Percentiles rank a stretch among this genome's conserved stretches.
Conservation (phyloP, 129 eudicot species). For the Pittosporum tobira region DNA sequence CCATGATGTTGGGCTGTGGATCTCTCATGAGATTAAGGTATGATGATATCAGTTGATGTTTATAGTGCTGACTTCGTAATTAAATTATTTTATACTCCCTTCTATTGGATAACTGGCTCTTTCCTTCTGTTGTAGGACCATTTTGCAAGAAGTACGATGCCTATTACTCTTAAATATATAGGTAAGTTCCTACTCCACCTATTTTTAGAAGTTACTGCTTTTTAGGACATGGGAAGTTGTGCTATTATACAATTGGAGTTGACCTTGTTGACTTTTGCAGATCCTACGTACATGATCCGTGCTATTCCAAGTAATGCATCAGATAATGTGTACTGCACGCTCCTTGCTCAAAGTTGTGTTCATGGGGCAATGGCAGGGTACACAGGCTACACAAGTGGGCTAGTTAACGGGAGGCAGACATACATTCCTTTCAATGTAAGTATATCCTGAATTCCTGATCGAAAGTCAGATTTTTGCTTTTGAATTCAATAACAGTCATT, state of each 20-base stretch:
- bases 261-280: slow-evolving; percentile 5
- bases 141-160: slow-evolving; percentile 37
- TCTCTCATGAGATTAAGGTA: slow-evolving; percentile 44
- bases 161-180: slow-evolving; percentile 66
- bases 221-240: slow-evolving; percentile 8
- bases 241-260: background rate
- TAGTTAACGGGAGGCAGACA: slow-evolving; percentile 28
- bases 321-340: slow-evolving; percentile 29
- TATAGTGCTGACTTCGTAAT: too few species aligned
- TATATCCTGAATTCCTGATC: background rate
- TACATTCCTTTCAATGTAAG: slow-evolving; percentile 29
- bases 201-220: background rate
- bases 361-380: slow-evolving; percentile 38
- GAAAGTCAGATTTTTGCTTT: background rate
- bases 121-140: slow-evolving; percentile 40
- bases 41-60: too few species aligned
- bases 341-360: slow-evolving; percentile 30
- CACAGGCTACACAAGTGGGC: slow-evolving; percentile 28
- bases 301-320: slow-evolving; percentile 29
- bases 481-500: background rate
- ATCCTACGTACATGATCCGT: slow-evolving; percentile 34
- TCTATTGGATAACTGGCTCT: background rate
- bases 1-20: slow-evolving; percentile 48
- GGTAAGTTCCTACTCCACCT: slow-evolving; percentile 21
- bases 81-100: too few species aligned